Percentiles rank a stretch among this genome's conserved stretches.
Evolutionary conservation across 2,329 filamentous ascomycete genomes (phyloP).

Genomic region (Alternaria alternata): DNA sequence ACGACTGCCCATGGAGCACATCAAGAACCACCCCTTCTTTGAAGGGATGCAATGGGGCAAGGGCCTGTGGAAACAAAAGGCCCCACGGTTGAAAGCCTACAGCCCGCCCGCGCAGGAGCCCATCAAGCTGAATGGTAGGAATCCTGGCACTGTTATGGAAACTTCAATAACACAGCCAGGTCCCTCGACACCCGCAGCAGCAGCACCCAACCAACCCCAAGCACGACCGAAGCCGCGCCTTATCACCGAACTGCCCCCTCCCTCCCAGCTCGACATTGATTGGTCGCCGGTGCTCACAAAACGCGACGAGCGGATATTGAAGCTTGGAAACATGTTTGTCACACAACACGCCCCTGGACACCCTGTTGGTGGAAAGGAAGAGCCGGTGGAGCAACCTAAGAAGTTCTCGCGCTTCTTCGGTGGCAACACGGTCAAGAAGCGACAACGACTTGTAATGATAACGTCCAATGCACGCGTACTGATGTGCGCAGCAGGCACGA

Average conservation of each 20-base stretch:
- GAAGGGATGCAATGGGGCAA: slow-evolving; percentile 85
- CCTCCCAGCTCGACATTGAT: slow-evolving; percentile 58
- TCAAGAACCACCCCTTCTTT: slow-evolving; percentile 96
- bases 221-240: slow-evolving; percentile 71
- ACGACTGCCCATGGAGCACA: slow-evolving; percentile 90
- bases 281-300: slow-evolving; percentile 95
- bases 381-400: slow-evolving; percentile 70
- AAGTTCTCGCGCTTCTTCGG: slow-evolving; percentile 95
- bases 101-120: slow-evolving; percentile 78
- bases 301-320: slow-evolving; percentile 91
- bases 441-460: slow-evolving; percentile 91
- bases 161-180: slow-evolving; percentile 34
- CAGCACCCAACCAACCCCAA: slow-evolving; percentile 26
- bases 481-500: slow-evolving; percentile 87
- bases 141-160: slow-evolving; percentile 13
- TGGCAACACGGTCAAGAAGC: slow-evolving; percentile 88
- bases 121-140: slow-evolving; percentile 56
- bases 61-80: slow-evolving; percentile 86
- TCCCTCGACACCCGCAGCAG: slow-evolving; percentile 34
- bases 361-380: slow-evolving; percentile 74
- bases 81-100: slow-evolving; percentile 85
- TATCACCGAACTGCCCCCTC: slow-evolving; percentile 90
- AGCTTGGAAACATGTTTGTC: slow-evolving; percentile 89
- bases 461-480: slow-evolving; percentile 91
- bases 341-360: slow-evolving; percentile 79